phyloP scores from a whole-genome alignment of 805 yeast species.

The Cyberlindnera misumaiensis region DNA sequence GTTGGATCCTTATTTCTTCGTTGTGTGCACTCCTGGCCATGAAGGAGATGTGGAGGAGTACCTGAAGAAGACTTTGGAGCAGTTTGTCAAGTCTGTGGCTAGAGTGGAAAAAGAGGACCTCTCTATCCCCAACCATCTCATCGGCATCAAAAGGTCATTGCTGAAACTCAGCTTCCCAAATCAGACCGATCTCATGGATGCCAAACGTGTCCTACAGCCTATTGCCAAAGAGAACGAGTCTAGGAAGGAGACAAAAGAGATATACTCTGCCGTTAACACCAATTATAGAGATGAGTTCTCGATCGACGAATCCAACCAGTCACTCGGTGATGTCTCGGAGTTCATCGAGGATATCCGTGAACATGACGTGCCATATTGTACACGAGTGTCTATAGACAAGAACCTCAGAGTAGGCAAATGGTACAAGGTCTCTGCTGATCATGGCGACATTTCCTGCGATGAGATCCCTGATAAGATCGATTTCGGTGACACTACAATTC shows the following conservation, averaged over 20 bases:
- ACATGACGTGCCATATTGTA: constrained; percentile 95
- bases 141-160: constrained; percentile 63
- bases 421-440: constrained; percentile 71
- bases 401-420: constrained; percentile 90
- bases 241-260: constrained; percentile 55
- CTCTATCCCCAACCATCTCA: constrained; percentile 74
- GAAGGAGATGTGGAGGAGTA: constrained; percentile 78
- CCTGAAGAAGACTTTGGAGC: constrained; percentile 60
- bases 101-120: constrained; percentile 73
- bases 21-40: constrained; percentile 52
- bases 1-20: constrained; percentile 81
- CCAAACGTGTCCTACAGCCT: constrained; percentile 64
- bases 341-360: constrained; percentile 79
- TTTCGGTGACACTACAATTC: constrained; percentile 94
- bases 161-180: constrained; percentile 70
- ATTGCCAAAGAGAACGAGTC: constrained; percentile 61
- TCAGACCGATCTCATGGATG: constrained; percentile 64
- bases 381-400: constrained; percentile 88
- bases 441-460: constrained; percentile 44
- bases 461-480: constrained; percentile 74
- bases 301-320: constrained; percentile 9
- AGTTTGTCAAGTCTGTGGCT: constrained; percentile 46
- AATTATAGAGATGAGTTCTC: constrained; percentile 23
- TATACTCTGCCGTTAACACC: constrained; percentile 49
- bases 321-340: constrained; percentile 45